Evolutionary conservation across 2,329 filamentous ascomycete genomes (phyloP), one percentile per base, ranked within the genome.

Genomic region (Arthrocladium fulminans): DNA sequence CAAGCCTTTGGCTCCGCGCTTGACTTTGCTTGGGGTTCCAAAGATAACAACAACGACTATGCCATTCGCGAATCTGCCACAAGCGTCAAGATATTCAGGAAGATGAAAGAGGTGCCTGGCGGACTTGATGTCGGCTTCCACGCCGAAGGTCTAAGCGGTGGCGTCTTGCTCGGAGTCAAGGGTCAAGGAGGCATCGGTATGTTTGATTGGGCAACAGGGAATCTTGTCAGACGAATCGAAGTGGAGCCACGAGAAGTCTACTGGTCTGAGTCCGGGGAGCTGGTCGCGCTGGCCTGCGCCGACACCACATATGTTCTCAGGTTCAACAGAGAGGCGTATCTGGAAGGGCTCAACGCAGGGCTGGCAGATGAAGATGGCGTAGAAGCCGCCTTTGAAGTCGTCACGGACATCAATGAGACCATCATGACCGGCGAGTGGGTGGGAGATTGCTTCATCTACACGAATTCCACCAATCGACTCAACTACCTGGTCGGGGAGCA

Each of bases 401-500:
- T 97, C 47, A 95, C 89, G 20, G 92, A 97, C 64, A 88, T 96
- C 62, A 90, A 84, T 63, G 92, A 97, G 70, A 86, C 78, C 55
- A 88, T 97, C 45, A 85, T 87, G 56, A 96, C 90, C 17, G 92
- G 90, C 59, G 86, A 94, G 71, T 98, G 92, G 92, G 86, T 98
- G 49, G 92, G 92, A 54, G 92, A 98, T 71, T 95, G 90, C 73
- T 95, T 98, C 75, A 89, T 97, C 65, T 98, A 97, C 76, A 96
- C 92, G 48, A 97, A 94, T 75, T 86, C 79, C 66, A 94, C 89
- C 8, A 96, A 97, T 74, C 86, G 92, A 53, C 75, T 98, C 51
- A 97, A 97, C 74, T 97, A 97, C 71, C 80, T 98, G 19, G 90
- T 98, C 12, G 92, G 92, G 56, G 92, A 97, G 69, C 89, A 97